A percentile compares a stretch with the other conserved stretches of the same genome.
Evolutionary conservation across 83 land plant species (phyloP).

Genomic region (Isoetes engelmannii): DNA sequence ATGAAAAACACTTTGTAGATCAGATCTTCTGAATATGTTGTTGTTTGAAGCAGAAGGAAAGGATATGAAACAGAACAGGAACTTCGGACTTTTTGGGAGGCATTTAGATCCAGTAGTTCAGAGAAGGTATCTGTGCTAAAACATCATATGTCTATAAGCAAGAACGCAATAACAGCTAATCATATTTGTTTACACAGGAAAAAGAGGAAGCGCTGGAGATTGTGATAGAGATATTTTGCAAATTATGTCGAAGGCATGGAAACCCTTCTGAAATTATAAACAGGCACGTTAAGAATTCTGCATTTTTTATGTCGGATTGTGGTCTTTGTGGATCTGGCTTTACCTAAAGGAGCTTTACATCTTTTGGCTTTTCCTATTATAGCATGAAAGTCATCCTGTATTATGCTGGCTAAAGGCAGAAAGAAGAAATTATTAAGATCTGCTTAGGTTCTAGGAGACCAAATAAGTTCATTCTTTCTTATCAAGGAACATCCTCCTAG

Average conservation of each 20-base stretch:
- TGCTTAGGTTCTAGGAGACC: neutral
- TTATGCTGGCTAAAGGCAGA: neutral
- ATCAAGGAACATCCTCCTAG: neutral
- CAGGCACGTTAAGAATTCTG: conserved; percentile 39
- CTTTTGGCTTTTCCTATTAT: neutral
- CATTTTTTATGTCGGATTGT: neutral
- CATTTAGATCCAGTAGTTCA: conserved; percentile 75
- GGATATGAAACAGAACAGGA: conserved; percentile 85
- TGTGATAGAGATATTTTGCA: conserved; percentile 82
- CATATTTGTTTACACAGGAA: conserved; percentile 49
- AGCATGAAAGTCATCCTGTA: neutral
- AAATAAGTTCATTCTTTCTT: neutral
- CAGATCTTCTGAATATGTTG: too few relatives aligned
- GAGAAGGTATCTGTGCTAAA: conserved; percentile 55
- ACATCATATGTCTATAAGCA: neutral
- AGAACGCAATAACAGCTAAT: neutral
- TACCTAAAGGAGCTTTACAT: neutral
- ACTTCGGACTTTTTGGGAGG: conserved; percentile 93
- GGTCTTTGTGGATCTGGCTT: neutral
- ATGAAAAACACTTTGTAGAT: too few relatives aligned
- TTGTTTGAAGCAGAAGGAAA: too few relatives aligned
- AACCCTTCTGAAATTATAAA: conserved; percentile 72
- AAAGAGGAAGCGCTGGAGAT: conserved; percentile 87
- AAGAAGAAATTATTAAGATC: neutral
- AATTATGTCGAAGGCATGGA: conserved; percentile 63